Base-by-base conservation (phyloP, 1,284 basidiomycete genomes). In the Trichosporon sp. region DNA sequence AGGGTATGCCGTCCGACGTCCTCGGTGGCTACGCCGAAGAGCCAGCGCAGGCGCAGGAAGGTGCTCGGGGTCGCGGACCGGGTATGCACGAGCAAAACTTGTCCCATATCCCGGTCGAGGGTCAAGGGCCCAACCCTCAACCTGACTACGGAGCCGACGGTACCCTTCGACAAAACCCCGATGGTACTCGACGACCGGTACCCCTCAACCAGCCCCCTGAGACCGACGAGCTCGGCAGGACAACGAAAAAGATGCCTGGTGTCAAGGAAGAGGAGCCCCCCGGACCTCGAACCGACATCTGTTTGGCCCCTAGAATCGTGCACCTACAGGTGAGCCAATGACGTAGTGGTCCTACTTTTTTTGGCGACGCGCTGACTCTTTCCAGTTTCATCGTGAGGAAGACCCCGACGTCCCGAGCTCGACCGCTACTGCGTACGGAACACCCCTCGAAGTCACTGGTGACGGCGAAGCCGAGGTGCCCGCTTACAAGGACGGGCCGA, bases 181-280 rank as follows among this genome's bases (percentile, higher is more conserved):
- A 32, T 21, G 58, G 19, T 10, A 31, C 37, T 11, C 52, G 61
- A 66, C 21, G 27, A 10, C 25, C 25, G 4, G 25, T 8, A 3
- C 9, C 49, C 8, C n/a, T 5, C 5, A 29, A 54, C 16, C 25
- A 54, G 16, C 49, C 49, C 14, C 9, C 5, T 16, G 14, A 54
- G 8, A 72, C 66, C 7, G 71, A 74, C 60, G 78, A 78, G 63
- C 33, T 65, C 9, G 78, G 78, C 3, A 56, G 70, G 33, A 63
- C 65, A 32, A 60, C 63, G 9, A 10, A 29, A 34, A n/a, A 34
- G 16, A 23, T 77, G 19, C 62, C 69, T 10, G 73, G 64, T 4
- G 70, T 78, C n/a, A 77, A 79, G 63, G 46, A 68, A 1, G 72
- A 77, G 44, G 75, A 74, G 49, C 54, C 65, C 32, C 79, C 79